Conservation (phyloP, 176 grass and related monocot species). For the Raddia guianensis region DNA sequence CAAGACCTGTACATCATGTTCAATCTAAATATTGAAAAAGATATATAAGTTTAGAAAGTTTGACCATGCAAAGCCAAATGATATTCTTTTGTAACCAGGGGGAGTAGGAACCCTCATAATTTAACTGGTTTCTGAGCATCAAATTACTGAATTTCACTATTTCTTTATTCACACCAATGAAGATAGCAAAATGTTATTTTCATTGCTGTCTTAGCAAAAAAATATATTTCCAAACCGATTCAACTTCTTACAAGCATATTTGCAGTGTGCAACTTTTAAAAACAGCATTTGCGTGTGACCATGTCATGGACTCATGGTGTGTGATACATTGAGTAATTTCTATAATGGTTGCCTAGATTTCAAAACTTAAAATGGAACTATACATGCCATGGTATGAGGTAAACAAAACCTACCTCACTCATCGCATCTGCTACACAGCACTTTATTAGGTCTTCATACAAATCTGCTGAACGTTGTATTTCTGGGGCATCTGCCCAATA, state of each 20-base stretch:
- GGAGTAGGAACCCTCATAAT: neutral
- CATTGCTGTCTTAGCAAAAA: constrained; percentile 13
- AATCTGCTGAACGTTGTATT: constrained; percentile 89
- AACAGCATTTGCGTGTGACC: neutral
- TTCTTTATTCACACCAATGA: constrained; percentile 16
- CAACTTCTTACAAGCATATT: constrained; percentile 11
- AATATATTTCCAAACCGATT: constrained; percentile 9
- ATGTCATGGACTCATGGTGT: neutral
- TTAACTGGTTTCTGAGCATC: constrained; percentile 15
- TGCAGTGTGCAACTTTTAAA: neutral
- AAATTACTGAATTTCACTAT: neutral
- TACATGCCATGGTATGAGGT: neutral
- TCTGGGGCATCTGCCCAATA: constrained; percentile 98
- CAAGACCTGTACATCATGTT: no score
- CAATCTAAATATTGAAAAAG: no score
- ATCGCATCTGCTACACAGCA: constrained; percentile 97
- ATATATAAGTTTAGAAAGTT: no score
- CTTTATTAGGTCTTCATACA: constrained; percentile 95
- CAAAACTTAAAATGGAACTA: constrained; percentile 19
- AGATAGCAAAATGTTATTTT: constrained; percentile 18
- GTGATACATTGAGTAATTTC: constrained; percentile 22
- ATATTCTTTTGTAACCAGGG: no score
- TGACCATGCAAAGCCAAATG: no score
- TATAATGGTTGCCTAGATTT: neutral
- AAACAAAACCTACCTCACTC: constrained; percentile 77